These are phyloP conservation scores for Penicillium sp. DNA, from an alignment of 2,329 filamentous ascomycete species.

Conservation along the genomic window DNA sequence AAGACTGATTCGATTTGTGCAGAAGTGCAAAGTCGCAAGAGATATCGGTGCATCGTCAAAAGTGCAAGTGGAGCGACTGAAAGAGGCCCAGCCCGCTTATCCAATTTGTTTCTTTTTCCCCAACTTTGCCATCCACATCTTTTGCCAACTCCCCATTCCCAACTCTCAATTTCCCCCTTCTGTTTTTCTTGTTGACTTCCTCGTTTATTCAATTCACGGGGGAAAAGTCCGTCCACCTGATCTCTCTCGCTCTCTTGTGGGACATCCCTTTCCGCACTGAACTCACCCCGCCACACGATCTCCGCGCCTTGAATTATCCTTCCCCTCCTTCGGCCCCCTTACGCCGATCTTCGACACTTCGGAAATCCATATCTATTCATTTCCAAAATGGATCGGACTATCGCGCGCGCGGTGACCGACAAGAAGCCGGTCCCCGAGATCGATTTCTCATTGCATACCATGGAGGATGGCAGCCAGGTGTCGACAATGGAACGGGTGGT, in stretches of 20 bases:
- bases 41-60: neutral
- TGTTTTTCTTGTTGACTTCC: neutral
- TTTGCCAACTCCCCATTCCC: neutral
- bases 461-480: constrained; percentile 95
- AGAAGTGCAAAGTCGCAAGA: neutral
- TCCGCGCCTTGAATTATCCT: constrained; percentile 9
- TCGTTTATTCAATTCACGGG: neutral
- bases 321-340: constrained; percentile 7
- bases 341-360: constrained; percentile 6
- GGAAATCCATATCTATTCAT: constrained; percentile 3
- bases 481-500: constrained; percentile 93
- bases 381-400: constrained; percentile 38
- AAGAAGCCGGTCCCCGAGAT: constrained; percentile 97
- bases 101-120: constrained; percentile 24
- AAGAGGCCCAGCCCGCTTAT: constrained; percentile 19
- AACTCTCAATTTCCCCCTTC: neutral
- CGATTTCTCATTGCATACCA: constrained; percentile 95
- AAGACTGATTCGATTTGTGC: neutral
- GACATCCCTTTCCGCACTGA: constrained; percentile 11
- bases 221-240: constrained; percentile 1
- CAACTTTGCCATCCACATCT: constrained; percentile 16
- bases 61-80: constrained; percentile 3
- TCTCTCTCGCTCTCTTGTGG: constrained; percentile 4
- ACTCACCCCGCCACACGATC: constrained; percentile 10
- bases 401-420: constrained; percentile 86